phyloP scores from a whole-genome alignment of 441 rosid species.

The Corymbia citriodora region DNA sequence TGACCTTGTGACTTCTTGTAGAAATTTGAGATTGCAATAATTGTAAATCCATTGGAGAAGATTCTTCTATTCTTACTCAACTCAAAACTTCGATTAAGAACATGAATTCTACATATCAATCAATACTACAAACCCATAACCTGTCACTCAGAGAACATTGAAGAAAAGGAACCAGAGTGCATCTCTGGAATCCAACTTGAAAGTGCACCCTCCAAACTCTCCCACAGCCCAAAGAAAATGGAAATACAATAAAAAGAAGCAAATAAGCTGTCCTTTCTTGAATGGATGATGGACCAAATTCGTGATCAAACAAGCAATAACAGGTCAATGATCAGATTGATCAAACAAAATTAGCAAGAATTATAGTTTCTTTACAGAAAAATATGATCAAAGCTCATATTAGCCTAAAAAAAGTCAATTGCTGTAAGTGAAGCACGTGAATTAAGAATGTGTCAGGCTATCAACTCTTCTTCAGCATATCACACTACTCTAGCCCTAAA shows the following conservation, averaged over 20 bases:
- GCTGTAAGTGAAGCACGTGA: not conserved
- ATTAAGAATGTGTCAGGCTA: not conserved
- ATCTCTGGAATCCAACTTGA: not conserved
- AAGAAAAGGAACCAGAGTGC: not conserved
- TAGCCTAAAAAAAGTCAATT: not conserved
- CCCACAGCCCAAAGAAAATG: not conserved
- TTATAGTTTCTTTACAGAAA: not conserved
- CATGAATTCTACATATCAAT: not conserved
- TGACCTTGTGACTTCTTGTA: not conserved
- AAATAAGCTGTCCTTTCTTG: not conserved
- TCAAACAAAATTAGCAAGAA: not conserved
- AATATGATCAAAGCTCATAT: not conserved
- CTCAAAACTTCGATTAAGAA: not conserved
- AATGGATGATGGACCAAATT: not conserved
- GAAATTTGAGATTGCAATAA: not conserved
- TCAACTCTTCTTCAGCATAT: not conserved
- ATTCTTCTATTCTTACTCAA: not conserved
- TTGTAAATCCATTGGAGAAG: not conserved
- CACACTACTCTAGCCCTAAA: not conserved
- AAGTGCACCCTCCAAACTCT: not conserved
- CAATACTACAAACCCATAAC: not conserved
- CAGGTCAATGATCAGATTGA: not conserved
- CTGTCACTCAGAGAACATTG: not conserved
- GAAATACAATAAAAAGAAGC: not conserved
- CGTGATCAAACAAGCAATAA: accelerated